Conservation (phyloP, 208 protist genomes). For the Trypanosoma conorhini region DNA sequence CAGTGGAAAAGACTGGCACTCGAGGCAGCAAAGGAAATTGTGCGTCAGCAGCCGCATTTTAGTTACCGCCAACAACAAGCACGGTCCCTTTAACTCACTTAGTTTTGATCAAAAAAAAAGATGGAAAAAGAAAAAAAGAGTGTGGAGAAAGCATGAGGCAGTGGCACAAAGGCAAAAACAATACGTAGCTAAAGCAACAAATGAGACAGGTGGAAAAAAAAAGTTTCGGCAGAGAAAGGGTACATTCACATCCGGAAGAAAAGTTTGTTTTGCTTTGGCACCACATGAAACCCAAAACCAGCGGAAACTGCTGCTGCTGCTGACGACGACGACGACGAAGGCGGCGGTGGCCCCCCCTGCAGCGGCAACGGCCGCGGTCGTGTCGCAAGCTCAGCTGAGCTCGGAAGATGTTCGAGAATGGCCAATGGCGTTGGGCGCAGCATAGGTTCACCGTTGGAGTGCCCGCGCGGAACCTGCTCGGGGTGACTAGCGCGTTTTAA, state of each 20-base stretch:
- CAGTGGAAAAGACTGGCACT: constrained; percentile 79
- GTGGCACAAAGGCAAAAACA: constrained; percentile 1
- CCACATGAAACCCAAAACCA: constrained; percentile 24
- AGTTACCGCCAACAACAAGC: not conserved
- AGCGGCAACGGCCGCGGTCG: not conserved
- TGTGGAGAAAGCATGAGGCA: not conserved
- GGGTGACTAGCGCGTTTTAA: not conserved
- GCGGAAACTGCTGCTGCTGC: not conserved
- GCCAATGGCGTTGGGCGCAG: constrained; percentile 12
- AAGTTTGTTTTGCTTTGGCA: constrained; percentile 21
- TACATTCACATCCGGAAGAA: not conserved
- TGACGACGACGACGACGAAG: not conserved
- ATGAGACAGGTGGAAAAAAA: constrained; percentile 8
- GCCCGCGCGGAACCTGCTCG: not conserved
- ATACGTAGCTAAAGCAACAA: constrained; percentile 15
- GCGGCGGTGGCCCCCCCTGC: not conserved
- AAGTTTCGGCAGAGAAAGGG: constrained; percentile 6
- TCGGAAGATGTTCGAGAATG: constrained; percentile 17
- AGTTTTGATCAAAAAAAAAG: not conserved
- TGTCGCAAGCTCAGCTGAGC: constrained; percentile 9
- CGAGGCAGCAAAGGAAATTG: constrained; percentile 86
- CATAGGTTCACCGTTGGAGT: not conserved
- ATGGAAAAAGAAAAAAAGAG: constrained; percentile 5
- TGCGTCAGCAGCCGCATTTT: constrained; percentile 86
- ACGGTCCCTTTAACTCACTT: not conserved